Evolutionary conservation across 1,139 yeast genomes (phyloP).

Genomic region (Saccharomyces hybrid): DNA sequence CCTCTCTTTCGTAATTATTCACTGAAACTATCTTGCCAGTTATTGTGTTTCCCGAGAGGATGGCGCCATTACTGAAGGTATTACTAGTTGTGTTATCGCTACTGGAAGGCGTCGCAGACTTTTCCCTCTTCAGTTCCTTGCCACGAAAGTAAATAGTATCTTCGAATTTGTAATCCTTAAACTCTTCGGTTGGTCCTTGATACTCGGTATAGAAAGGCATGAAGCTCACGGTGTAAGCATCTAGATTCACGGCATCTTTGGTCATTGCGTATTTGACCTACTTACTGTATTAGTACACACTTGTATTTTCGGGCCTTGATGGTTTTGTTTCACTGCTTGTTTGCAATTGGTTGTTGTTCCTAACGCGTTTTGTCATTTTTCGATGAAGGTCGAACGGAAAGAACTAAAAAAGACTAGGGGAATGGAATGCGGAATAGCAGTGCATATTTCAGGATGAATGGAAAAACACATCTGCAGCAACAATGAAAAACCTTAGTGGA

Average conservation of each 20-base stretch:
- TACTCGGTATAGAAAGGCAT: background rate
- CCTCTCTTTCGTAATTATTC: background rate
- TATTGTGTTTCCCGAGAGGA: background rate
- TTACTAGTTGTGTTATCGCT: background rate
- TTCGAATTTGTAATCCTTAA: background rate
- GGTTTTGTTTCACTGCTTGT: background rate
- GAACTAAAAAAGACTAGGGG: background rate
- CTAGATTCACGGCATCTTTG: background rate
- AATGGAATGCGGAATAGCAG: background rate
- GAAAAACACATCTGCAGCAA: background rate
- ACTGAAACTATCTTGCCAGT: background rate
- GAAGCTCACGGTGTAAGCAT: background rate
- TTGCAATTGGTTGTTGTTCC: background rate
- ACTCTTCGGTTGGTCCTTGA: background rate
- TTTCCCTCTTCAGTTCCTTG: background rate
- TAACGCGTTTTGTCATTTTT: background rate
- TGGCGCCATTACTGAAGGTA: background rate
- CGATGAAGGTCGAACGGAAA: background rate
- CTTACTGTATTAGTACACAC: background rate
- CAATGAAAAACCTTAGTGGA: background rate
- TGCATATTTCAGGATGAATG: background rate
- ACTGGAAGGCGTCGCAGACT: background rate
- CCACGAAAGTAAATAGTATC: background rate
- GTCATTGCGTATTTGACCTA: background rate
- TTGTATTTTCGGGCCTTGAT: background rate